phyloP scores from a whole-genome alignment of 2,329 filamentous ascomycete species.

The Dothistroma septosporum region DNA sequence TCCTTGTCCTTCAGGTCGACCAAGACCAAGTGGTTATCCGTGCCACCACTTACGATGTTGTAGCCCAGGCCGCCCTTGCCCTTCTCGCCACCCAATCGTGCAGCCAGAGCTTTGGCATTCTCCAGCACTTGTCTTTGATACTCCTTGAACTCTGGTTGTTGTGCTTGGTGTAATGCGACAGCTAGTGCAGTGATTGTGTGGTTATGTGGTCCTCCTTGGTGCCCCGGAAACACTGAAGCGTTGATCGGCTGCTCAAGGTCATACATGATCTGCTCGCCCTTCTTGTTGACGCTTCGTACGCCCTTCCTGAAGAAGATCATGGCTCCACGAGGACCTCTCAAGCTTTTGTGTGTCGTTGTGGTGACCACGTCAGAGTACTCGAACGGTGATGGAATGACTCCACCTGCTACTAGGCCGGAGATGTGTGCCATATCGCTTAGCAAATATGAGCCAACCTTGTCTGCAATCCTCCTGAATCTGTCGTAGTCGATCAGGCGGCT shows the following conservation, averaged over 20 bases:
- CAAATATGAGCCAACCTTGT: constrained; percentile 89
- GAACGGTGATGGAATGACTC: constrained; percentile 87
- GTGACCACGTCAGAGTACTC: constrained; percentile 89
- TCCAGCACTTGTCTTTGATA: constrained; percentile 88
- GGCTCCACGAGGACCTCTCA: constrained; percentile 89
- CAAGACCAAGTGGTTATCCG: constrained; percentile 94
- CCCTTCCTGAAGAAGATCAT: constrained; percentile 99
- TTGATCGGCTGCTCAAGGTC: constrained; percentile 93
- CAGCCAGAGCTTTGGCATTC: constrained; percentile 84
- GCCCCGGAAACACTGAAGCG: constrained; percentile 92
- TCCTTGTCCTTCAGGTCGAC: constrained; percentile 84
- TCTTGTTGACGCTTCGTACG: constrained; percentile 74
- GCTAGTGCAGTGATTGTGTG: constrained; percentile 96
- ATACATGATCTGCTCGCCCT: constrained; percentile 83
- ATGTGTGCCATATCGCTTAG: constrained; percentile 97
- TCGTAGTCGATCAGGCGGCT: constrained; percentile 93
- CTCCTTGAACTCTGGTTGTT: constrained; percentile 80
- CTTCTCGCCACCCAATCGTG: constrained; percentile 61
- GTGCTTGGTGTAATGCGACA: constrained; percentile 90
- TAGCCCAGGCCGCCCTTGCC: constrained; percentile 76
- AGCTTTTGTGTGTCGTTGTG: constrained; percentile 95
- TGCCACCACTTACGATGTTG: constrained; percentile 87
- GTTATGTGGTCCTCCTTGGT: constrained; percentile 97
- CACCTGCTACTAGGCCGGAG: constrained; percentile 86
- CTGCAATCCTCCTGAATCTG: constrained; percentile 82